phyloP scores from a whole-genome alignment of 495 filamentous ascomycete species.

The Neurospora tetraspora region DNA sequence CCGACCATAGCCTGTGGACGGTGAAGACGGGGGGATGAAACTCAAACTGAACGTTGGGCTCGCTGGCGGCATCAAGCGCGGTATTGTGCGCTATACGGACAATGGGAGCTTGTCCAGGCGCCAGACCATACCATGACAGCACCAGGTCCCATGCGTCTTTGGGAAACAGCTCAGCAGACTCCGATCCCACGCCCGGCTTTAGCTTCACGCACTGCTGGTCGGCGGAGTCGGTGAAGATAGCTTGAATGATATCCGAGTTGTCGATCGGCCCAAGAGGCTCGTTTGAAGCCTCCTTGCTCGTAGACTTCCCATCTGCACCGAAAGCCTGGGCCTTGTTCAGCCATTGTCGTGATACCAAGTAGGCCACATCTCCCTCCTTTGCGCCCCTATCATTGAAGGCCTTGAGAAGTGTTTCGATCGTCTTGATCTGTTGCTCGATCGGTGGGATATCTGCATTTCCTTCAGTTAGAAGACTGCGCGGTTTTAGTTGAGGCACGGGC shows the following conservation, averaged over 20 bases:
- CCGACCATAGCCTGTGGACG: conserved; percentile 62
- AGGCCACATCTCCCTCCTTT: conserved; percentile 62
- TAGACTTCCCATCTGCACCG: conserved; percentile 42
- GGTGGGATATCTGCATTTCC: conserved; percentile 31
- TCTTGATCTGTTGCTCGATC: conserved; percentile 69
- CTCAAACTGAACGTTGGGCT: conserved; percentile 71
- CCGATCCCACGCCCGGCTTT: conserved; percentile 55
- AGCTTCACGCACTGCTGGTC: conserved; percentile 61
- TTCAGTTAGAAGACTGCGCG: background rate
- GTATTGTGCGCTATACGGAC: conserved; percentile 71
- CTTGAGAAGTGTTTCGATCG: conserved; percentile 53
- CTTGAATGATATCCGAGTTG: conserved; percentile 60
- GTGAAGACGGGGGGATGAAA: conserved; percentile 78
- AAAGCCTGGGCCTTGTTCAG: conserved; percentile 62
- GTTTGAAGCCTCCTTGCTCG: conserved; percentile 50
- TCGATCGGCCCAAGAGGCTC: conserved; percentile 73
- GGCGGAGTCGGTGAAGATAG: conserved; percentile 35
- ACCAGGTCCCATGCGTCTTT: conserved; percentile 73
- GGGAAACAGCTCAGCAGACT: conserved; percentile 71
- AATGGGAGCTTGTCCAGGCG: conserved; percentile 60
- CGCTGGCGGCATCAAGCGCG: conserved; percentile 38
- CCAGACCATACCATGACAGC: conserved; percentile 70
- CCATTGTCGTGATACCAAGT: conserved; percentile 72
- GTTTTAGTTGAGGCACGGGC: background rate
- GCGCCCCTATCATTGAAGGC: conserved; percentile 41